Base-by-base conservation (phyloP, 768 basidiomycete genomes). In the Rhodosporidiobolus sp. region DNA sequence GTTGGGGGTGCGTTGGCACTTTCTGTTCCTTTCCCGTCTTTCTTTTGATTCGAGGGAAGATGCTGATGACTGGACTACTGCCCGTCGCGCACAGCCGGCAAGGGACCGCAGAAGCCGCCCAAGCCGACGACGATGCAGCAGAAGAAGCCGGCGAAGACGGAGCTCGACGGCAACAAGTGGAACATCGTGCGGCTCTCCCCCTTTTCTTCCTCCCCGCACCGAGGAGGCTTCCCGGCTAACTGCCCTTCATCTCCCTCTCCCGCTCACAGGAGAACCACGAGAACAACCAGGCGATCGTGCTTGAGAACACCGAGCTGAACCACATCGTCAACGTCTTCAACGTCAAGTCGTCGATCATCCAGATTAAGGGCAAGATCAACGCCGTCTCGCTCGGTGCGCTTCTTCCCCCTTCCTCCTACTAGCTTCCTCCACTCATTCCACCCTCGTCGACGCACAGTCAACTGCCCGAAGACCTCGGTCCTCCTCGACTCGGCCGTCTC, bases 401-500 rank as follows among this genome's bases (percentile, higher is more conserved):
- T n/a, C n/a, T n/a, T 83, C 28, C 30, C 54, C 73, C 58, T 19
- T 22, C 24, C 62, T 6, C 50, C n/a, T 45, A 34, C 17, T 26
- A 6, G 16, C 32, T 11, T n/a, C 35, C 45, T 52, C 30, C 16
- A 11, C 46, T 22, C 24, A 38, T 34, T 52, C 9, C 50, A 32
- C 43, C 4, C 22, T 49, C 19, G 48, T 45, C 30, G 22, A 22
- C 14, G 20, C 35, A 24, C 79, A 96, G 94, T 92, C 56, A 91
- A 92, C 80, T 94, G 92, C 82, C 85, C 85, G 50, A 94, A 93
- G 80, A 93, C 90, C 0, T 88, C 91, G 8, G 84, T 98, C 48
- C 86, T 97, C 45, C 86, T 98, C 32, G 91, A 95, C 49, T 92
- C 91, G 3, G 91, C 94, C 56, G 91, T 99, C n/a, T 91, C 96